phyloP scores from a whole-genome alignment of 1,284 basidiomycete genomes.

The Caloboletus firmus region DNA sequence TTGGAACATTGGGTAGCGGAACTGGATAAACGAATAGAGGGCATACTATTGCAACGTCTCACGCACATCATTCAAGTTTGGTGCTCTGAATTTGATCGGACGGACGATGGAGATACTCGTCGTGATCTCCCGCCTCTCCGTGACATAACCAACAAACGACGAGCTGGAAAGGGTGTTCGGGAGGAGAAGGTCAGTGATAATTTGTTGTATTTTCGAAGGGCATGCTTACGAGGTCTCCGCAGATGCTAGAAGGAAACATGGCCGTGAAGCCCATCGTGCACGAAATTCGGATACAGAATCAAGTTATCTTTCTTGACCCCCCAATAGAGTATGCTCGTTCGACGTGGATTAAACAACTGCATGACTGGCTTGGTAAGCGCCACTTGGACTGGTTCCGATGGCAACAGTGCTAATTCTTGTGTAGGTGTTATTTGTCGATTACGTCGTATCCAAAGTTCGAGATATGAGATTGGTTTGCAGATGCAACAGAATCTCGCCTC shows the following conservation, averaged over 20 bases:
- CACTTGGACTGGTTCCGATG: conserved; percentile 39
- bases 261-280: conserved; percentile 83
- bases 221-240: neutral
- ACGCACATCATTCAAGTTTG: conserved; percentile 81
- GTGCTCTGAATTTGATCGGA: conserved; percentile 82
- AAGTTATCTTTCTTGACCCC: conserved; percentile 97
- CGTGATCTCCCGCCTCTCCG: conserved; percentile 52
- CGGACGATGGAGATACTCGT: conserved; percentile 62
- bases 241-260: conserved; percentile 72
- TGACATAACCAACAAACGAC: conserved; percentile 59
- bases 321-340: conserved; percentile 93
- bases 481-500: conserved; percentile 65
- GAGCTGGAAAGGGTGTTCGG: conserved; percentile 63
- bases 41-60: conserved; percentile 77
- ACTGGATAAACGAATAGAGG: conserved; percentile 86
- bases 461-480: conserved; percentile 94
- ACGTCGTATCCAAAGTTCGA: conserved; percentile 86
- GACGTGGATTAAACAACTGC: conserved; percentile 89
- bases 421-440: conserved; percentile 86
- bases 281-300: conserved; percentile 96
- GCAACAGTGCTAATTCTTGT: neutral
- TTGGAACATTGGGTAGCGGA: conserved; percentile 95
- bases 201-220: neutral
- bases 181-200: conserved; percentile 64
- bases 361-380: conserved; percentile 78